These are phyloP conservation scores for Loxodes magnus DNA, from an alignment of 73 alveolate genomes.

Conservation along the genomic window DNA sequence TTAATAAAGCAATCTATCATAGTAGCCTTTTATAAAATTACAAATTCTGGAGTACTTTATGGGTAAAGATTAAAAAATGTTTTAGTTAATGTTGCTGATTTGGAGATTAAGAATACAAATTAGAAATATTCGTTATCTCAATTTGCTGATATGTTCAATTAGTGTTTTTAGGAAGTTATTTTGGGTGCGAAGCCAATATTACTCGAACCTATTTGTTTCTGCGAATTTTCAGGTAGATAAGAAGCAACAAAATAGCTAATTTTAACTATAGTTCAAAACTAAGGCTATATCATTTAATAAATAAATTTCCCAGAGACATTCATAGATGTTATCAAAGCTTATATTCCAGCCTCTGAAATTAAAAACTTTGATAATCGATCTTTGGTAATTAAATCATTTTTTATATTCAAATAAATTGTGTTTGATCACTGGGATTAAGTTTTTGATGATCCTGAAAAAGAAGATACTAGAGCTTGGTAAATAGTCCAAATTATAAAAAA, in stretches of 20 bases:
- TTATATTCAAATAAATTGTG: not conserved
- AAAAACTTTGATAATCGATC: not conserved
- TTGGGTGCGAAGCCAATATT: not conserved
- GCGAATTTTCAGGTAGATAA: not conserved
- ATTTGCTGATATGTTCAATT: not conserved
- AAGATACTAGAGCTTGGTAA: conserved; percentile 2
- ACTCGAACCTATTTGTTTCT: not conserved
- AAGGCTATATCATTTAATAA: no score
- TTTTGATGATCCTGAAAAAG: not conserved
- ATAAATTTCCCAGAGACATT: no score
- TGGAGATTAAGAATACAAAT: no score
- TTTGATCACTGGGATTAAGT: not conserved
- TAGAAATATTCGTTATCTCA: no score
- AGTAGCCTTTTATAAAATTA: not conserved
- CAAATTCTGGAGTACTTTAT: not conserved
- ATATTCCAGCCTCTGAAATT: not conserved
- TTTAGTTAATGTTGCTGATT: no score
- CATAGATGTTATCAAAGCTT: not conserved
- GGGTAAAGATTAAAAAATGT: no score
- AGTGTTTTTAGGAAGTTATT: not conserved
- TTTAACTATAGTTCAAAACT: not conserved
- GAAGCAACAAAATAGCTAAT: not conserved
- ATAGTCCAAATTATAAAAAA: no score
- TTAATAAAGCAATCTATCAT: not conserved
- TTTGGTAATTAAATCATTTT: not conserved